Evolutionary conservation across 1,284 basidiomycete species (phyloP), one percentile per base, ranked within the genome.

Genomic region (Ceratobasidium sp.): DNA sequence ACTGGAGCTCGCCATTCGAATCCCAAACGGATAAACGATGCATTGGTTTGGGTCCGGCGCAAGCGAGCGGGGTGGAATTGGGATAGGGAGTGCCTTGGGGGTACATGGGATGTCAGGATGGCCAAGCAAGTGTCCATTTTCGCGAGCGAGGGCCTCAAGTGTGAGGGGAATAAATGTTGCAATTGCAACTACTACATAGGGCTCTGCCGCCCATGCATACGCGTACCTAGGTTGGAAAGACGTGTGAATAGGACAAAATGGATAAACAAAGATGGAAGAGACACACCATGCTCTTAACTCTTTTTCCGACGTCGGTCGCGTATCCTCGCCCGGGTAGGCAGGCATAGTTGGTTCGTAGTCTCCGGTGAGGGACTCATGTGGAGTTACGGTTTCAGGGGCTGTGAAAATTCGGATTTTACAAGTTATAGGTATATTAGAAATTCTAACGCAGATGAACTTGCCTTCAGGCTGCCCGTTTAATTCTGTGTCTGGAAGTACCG

Each of bases 1-100:
- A 53, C 66, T 69, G 16, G 66, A 69, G 54, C 66, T 69, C 11
- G 66, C 66, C 66, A 69, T 69, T 22, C 66, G 51, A 46, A 69
- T 31, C 27, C 66, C 66, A 39, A 69, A 58, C 37, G 27, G 39
- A 27, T 69, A 48, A n/a, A 69, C 41, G 13, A 69, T 58, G 39
- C 66, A 69, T 58, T 69, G 66, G 53, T 69, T 69, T 31, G 53
- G 51, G 48, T 69, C 66, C 8, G 66, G 66, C 19, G 51, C 22
- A 27, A 58, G 54, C n/a, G 53, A 37, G 13, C 22, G 49, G 19
- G 66, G 37, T 22, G 66, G 66, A 19, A 69, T 46, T 4, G 66
- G 53, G 13, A 58, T 46, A 24, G 66, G 53, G 7, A 69, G 22
- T 29, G 66, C 22, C 27, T 69, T 69, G 66, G 53, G 66, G 3